A percentile compares a stretch with the other conserved stretches of the same genome.
Conservation (phyloP, 176 grass and related monocot genomes). For the Neostapfia colusana region DNA sequence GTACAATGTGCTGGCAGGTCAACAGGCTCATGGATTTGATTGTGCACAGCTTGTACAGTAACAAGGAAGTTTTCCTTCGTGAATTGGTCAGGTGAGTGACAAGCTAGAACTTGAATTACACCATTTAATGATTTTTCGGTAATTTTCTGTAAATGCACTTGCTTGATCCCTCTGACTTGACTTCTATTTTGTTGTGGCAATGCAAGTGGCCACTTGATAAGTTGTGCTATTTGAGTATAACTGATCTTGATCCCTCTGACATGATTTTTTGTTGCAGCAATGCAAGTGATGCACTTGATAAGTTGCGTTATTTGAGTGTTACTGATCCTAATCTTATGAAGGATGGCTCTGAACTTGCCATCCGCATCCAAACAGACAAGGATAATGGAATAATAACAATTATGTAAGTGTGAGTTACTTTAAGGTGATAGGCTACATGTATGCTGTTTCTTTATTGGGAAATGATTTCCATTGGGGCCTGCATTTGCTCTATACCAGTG, state of each 20-base stretch:
- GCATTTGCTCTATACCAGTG: conserved; percentile 55
- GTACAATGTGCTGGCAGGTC: conserved; percentile 52
- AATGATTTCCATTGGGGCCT: background rate
- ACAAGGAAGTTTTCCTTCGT: conserved; percentile 98
- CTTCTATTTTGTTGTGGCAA: background rate
- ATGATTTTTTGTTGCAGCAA: conserved; percentile 57
- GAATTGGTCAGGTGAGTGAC: conserved; percentile 78
- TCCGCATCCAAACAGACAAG: conserved; percentile 84
- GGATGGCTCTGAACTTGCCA: conserved; percentile 81
- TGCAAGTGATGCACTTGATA: conserved; percentile 97
- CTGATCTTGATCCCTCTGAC: background rate
- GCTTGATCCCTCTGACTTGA: background rate
- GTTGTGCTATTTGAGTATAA: background rate
- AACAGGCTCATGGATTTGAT: conserved; percentile 99
- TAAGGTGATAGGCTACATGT: background rate
- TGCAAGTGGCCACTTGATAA: background rate
- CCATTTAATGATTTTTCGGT: background rate
- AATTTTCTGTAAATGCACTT: background rate
- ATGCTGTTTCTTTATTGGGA: background rate
- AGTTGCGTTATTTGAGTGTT: conserved; percentile 90
- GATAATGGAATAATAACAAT: conserved; percentile 94
- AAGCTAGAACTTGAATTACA: background rate
- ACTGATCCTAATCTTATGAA: conserved; percentile 84
- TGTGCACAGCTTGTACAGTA: conserved; percentile 97
- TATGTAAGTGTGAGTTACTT: conserved; percentile 50